Evolutionary conservation across 2,329 filamentous ascomycete genomes (phyloP), one percentile per base, ranked within the genome.

Genomic region (Microcyclospora pomicola): DNA sequence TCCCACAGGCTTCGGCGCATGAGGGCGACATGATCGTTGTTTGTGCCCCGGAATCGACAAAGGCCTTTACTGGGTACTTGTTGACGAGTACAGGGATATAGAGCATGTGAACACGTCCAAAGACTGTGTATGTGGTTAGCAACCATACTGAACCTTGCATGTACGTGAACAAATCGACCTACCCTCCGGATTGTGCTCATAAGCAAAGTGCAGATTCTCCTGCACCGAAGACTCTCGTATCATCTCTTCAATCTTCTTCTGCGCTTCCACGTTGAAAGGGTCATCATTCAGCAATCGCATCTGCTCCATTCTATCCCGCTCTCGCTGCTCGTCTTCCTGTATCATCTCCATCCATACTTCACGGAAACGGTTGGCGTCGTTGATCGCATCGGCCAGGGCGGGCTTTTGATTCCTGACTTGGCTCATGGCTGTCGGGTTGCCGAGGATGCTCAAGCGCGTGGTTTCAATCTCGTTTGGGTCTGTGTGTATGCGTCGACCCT

Each of bases 131-230:
- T 6, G 4, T n/a, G 15, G 27, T 35, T 19, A 27, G 39, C 35
- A 13, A 27, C 34, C 24, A n/a, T n/a, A 36, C 6, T n/a, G 15
- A 14, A 27, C 7, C n/a, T 4, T 27, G 27, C 11, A n/a, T 19
- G 7, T 9, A 6, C 6, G 7, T 31, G 30, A 9, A 4, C n/a
- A 9, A 16, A 42, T 31, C 12, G 31, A 62, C 72, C 51, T 64
- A 92, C 88, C 88, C 73, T 96, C 91, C 0, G 91, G 91, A 54
- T 92, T 94, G 62, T 96, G 80, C 63, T 96, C 88, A 72, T 95
- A 88, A 31, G 91, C 91, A 62, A 87, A 91, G 56, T 96, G 86
- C 42, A 96, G 62, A 55, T 98, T 98, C 64, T 95, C 86, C 61
- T 88, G 86, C 33, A 98, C 88, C 12, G 80, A 73, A 63, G 96